phyloP scores from a whole-genome alignment of 2,329 filamentous ascomycete species.

The Diaporthe citrichinensis region DNA sequence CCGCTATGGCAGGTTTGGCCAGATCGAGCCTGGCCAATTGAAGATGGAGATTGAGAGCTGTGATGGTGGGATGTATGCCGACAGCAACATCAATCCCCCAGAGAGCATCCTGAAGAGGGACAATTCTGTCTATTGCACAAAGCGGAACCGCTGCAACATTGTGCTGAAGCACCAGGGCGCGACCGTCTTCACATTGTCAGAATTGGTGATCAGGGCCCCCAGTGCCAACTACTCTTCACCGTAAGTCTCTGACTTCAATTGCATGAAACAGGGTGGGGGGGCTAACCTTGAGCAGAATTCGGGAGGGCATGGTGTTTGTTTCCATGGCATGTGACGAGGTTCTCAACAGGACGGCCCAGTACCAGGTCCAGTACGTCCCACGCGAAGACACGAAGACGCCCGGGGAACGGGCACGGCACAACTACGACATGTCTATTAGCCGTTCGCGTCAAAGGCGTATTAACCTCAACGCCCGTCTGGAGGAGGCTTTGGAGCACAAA shows the following conservation, averaged over 20 bases:
- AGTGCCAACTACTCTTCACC: constrained; percentile 86
- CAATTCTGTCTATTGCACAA: constrained; percentile 85
- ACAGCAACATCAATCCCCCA: constrained; percentile 74
- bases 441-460: constrained; percentile 61
- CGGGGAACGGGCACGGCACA: constrained; percentile 56
- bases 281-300: constrained; percentile 69
- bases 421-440: constrained; percentile 63
- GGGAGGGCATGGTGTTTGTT: constrained; percentile 93
- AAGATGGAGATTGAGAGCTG: constrained; percentile 92
- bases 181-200: constrained; percentile 85
- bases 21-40: constrained; percentile 85
- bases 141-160: constrained; percentile 89
- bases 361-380: constrained; percentile 77
- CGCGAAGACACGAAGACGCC: constrained; percentile 46
- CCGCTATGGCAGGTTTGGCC: constrained; percentile 88
- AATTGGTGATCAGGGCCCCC: constrained; percentile 90
- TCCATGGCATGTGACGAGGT: constrained; percentile 87
- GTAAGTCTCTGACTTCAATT: constrained; percentile 66
- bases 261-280: neutral
- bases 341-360: constrained; percentile 78
- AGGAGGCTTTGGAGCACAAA: constrained; percentile 57
- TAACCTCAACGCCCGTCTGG: constrained; percentile 57
- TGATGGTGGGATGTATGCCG: constrained; percentile 81
- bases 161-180: constrained; percentile 85
- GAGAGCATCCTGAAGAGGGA: constrained; percentile 90